These are phyloP conservation scores for Claviceps pazoutovae DNA, from an alignment of 2,329 filamentous ascomycete genomes.

Conservation along the genomic window DNA sequence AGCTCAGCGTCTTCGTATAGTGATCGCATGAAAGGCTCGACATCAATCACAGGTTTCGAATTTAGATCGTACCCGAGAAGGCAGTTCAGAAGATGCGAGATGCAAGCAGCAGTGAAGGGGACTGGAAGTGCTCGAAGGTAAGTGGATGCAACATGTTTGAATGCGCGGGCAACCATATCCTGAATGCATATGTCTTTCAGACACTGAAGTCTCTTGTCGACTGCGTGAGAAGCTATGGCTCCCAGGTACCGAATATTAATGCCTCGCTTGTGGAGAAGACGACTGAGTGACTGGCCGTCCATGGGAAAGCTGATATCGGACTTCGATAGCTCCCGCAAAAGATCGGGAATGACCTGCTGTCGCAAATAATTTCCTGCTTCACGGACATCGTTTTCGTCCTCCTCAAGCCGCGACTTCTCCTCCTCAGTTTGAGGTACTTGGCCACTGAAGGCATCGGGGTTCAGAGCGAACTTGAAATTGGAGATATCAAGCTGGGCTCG, in stretches of 20 bases:
- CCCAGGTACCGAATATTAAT: conserved; percentile 97
- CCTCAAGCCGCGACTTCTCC: conserved; percentile 69
- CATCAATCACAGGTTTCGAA: conserved; percentile 59
- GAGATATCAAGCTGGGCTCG: conserved; percentile 65
- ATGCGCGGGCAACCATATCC: conserved; percentile 89
- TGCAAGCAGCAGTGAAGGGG: conserved; percentile 63
- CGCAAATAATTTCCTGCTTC: conserved; percentile 68
- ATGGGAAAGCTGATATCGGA: conserved; percentile 95
- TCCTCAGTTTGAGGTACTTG: conserved; percentile 80
- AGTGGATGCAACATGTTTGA: conserved; percentile 79
- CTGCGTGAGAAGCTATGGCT: conserved; percentile 57
- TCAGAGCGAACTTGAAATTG: conserved; percentile 75
- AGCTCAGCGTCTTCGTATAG: conserved; percentile 76
- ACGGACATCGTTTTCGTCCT: conserved; percentile 80
- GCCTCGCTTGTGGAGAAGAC: conserved; percentile 86
- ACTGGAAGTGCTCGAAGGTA: conserved; percentile 70
- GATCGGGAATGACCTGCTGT: conserved; percentile 64
- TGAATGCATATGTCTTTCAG: conserved; percentile 66
- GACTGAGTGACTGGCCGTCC: conserved; percentile 86
- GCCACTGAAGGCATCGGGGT: conserved; percentile 90
- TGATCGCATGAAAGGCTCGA: conserved; percentile 58
- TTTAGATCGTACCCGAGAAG: conserved; percentile 68
- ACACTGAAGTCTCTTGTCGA: conserved; percentile 59
- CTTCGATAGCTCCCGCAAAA: conserved; percentile 76
- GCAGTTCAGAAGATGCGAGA: conserved; percentile 87